Conservation (phyloP, 2,329 filamentous ascomycete species). For the Trichoderma gracile region DNA sequence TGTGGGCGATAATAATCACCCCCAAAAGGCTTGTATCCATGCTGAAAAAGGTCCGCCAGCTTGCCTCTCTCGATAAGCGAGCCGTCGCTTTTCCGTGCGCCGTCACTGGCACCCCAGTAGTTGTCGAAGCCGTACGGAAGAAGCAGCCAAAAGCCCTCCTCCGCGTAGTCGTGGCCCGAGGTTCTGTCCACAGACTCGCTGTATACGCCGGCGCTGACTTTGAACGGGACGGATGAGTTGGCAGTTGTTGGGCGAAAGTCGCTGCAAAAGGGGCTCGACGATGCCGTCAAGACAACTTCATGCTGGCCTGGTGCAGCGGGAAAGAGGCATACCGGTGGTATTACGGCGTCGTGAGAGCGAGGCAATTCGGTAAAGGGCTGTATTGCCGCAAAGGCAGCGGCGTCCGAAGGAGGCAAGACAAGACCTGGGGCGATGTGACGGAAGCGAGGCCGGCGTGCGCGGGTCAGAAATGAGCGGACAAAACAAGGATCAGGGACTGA, state of each 20-base stretch:
- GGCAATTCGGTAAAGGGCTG: not conserved
- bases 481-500: slow-evolving; percentile 14
- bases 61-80: slow-evolving; percentile 8
- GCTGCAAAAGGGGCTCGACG: not conserved
- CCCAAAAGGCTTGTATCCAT: slow-evolving; percentile 39
- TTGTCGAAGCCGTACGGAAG: not conserved
- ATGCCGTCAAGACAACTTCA: not conserved
- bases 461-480: slow-evolving; percentile 21
- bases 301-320: not conserved
- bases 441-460: slow-evolving; percentile 24
- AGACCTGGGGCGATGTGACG: slow-evolving; percentile 23
- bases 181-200: not conserved
- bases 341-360: not conserved
- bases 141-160: slow-evolving; percentile 11
- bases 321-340: slow-evolving; percentile 7
- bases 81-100: slow-evolving; percentile 14
- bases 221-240: not conserved
- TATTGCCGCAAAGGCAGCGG: not conserved
- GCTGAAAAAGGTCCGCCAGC: slow-evolving; percentile 36
- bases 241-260: not conserved
- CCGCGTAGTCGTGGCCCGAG: not conserved
- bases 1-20: slow-evolving; percentile 34
- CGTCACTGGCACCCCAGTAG: not conserved
- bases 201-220: not conserved
- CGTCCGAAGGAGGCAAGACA: slow-evolving; percentile 15